Percentiles rank a stretch among this genome's conserved stretches.
Evolutionary conservation across 2,329 filamentous ascomycete genomes (phyloP).

Genomic region (Neofusicoccum laricinum): DNA sequence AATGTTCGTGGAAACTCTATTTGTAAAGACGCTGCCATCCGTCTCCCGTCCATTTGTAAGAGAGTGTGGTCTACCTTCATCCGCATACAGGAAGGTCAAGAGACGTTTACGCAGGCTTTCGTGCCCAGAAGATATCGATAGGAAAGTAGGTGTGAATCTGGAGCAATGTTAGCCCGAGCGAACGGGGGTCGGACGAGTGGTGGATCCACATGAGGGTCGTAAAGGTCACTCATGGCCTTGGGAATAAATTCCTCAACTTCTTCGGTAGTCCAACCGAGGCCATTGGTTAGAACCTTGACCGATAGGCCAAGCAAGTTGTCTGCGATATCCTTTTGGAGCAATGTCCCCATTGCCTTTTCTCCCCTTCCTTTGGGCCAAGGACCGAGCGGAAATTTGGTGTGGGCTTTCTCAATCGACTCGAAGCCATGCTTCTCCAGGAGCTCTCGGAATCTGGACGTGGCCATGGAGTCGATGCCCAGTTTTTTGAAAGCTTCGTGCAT

Average conservation of each 20-base stretch:
- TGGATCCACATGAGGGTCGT: conserved; percentile 16
- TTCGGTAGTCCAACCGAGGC: conserved; percentile 24
- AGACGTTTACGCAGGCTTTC: not conserved
- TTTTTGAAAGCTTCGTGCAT: conserved; percentile 37
- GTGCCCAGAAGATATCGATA: conserved; percentile 10
- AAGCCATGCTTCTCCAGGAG: conserved; percentile 44
- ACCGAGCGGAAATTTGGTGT: conserved; percentile 37
- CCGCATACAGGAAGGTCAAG: too few relatives aligned
- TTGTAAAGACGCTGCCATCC: not conserved
- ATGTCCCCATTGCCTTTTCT: conserved; percentile 50
- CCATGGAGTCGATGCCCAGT: conserved; percentile 42
- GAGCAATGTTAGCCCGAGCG: not conserved
- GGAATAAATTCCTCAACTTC: conserved; percentile 18
- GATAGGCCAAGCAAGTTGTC: conserved; percentile 24
- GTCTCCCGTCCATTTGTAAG: not conserved
- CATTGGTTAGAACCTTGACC: conserved; percentile 22
- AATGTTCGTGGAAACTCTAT: not conserved
- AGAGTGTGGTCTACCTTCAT: not conserved
- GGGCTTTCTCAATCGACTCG: conserved; percentile 40
- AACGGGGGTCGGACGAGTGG: not conserved
- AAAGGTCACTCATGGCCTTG: conserved; percentile 18
- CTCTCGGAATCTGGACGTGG: conserved; percentile 35
- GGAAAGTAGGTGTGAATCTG: conserved; percentile 15
- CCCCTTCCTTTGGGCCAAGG: conserved; percentile 48
- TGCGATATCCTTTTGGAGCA: conserved; percentile 25